Evolutionary conservation across 73 alveolate genomes (phyloP).

Genomic region (Effrenium voratum): DNA sequence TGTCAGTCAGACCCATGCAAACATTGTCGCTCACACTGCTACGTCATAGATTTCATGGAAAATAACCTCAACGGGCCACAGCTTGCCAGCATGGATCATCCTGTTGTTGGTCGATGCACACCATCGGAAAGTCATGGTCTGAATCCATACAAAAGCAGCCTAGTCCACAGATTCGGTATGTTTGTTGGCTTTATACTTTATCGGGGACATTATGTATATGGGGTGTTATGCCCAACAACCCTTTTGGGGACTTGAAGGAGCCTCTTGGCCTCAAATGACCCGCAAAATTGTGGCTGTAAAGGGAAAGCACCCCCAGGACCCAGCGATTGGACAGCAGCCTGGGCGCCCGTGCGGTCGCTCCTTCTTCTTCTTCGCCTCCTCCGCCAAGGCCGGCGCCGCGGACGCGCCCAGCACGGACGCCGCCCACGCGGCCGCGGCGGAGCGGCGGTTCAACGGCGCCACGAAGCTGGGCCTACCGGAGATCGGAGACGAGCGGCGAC

Average conservation of each 20-base stretch:
- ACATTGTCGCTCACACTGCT: too few relatives aligned
- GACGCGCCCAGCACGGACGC: background rate
- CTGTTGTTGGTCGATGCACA: too few relatives aligned
- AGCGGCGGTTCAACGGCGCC: conserved; percentile 19
- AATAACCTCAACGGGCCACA: too few relatives aligned
- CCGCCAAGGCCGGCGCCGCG: conserved; percentile 23
- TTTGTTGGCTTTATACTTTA: too few relatives aligned
- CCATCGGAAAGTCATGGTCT: too few relatives aligned
- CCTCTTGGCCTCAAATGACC: background rate
- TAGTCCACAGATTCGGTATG: too few relatives aligned
- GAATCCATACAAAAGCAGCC: too few relatives aligned
- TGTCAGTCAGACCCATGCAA: too few relatives aligned
- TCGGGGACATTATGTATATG: background rate
- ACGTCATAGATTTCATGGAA: too few relatives aligned
- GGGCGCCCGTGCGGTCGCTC: conserved; percentile 52
- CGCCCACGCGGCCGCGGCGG: background rate
- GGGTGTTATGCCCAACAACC: background rate
- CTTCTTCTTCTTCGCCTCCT: conserved; percentile 88
- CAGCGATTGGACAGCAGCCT: background rate
- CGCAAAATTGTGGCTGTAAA: background rate
- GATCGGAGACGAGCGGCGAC: background rate
- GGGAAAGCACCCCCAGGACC: background rate
- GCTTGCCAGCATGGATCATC: too few relatives aligned
- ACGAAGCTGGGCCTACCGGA: conserved; percentile 34
- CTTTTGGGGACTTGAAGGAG: background rate